Conservation (phyloP, 148 eudicot genomes). For the Rhododendron simsii region DNA sequence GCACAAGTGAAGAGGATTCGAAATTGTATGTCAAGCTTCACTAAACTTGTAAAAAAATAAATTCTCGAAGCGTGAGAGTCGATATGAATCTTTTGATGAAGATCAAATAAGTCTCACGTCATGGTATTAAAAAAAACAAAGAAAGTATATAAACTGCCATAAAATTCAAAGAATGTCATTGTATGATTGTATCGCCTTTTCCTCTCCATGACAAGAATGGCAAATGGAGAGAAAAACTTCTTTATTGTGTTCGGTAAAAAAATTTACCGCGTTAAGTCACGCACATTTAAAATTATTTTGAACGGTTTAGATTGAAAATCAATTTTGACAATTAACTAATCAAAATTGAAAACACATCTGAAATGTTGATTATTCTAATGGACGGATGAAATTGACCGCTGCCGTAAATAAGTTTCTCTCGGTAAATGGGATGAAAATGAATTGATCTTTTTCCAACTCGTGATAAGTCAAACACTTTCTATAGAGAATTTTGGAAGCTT, state of each 20-base stretch:
- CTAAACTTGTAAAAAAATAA: too few relatives aligned
- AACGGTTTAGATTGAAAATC: too few relatives aligned
- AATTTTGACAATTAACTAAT: too few relatives aligned
- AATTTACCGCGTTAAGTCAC: too few relatives aligned
- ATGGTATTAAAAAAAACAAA: too few relatives aligned
- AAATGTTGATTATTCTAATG: fast-evolving
- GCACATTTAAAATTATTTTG: too few relatives aligned
- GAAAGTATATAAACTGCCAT: too few relatives aligned
- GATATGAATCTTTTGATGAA: not conserved
- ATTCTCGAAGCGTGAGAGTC: not conserved
- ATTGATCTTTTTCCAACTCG: not conserved
- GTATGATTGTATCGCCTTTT: not conserved
- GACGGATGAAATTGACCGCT: fast-evolving
- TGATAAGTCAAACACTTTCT: not conserved
- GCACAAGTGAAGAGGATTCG: not conserved
- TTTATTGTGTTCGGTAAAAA: too few relatives aligned
- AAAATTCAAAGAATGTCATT: too few relatives aligned
- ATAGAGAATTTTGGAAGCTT: not conserved
- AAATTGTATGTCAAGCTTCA: not conserved
- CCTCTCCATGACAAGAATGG: not conserved
- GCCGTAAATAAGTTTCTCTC: too few relatives aligned
- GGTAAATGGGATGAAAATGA: not conserved
- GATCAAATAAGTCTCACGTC: not conserved
- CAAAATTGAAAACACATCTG: too few relatives aligned
- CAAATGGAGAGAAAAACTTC: not conserved